Conservation (phyloP, 2,329 filamentous ascomycete genomes). For the Aspergillus sp. region DNA sequence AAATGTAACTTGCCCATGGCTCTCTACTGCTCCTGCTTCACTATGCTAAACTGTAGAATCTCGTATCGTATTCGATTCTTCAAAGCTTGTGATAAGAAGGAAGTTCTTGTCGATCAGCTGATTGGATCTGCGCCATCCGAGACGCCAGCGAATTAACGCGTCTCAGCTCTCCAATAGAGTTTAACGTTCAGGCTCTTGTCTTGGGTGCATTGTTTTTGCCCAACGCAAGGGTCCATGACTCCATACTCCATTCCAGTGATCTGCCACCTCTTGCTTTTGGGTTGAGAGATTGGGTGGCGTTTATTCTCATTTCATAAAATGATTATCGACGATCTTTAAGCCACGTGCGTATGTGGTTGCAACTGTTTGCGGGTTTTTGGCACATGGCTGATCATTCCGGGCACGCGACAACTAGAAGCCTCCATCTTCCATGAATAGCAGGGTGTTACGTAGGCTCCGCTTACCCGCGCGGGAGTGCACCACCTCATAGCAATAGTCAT, state of each 20-base stretch:
- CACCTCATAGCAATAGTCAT: neutral
- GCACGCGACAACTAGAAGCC: neutral
- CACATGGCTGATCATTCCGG: neutral
- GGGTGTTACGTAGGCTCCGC: neutral
- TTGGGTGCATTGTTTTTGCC: neutral
- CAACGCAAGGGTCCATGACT: constrained; percentile 8
- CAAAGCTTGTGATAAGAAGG: neutral
- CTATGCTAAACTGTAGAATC: neutral
- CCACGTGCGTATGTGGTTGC: constrained; percentile 17
- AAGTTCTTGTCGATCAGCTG: neutral
- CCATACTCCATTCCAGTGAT: constrained; percentile 1
- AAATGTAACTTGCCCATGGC: neutral
- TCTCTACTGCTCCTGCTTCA: neutral
- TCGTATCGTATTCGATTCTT: neutral
- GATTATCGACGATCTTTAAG: constrained; percentile 6
- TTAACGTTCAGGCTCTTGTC: neutral
- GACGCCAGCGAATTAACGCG: neutral
- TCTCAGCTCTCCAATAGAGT: neutral
- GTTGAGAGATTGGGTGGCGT: neutral
- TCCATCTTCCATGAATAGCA: neutral
- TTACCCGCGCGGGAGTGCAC: neutral
- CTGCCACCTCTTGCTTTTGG: neutral
- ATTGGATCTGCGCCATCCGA: constrained; percentile 6
- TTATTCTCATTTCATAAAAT: constrained; percentile 7
- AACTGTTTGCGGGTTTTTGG: neutral